Conservation (phyloP, 2,329 filamentous ascomycete species). For the Talaromyces albobiverticillius region DNA sequence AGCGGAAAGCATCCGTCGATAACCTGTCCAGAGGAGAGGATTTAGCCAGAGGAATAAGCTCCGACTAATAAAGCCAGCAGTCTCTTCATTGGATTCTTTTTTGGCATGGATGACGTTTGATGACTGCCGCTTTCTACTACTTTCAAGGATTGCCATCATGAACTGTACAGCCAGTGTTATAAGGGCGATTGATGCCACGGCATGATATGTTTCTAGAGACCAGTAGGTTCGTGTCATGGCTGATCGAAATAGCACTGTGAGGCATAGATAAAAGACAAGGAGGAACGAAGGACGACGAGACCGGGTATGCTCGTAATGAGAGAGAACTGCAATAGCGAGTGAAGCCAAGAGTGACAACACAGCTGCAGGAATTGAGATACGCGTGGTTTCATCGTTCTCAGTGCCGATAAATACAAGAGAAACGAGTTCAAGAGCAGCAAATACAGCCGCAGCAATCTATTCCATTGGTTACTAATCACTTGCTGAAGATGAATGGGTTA, state of each 20-base stretch:
- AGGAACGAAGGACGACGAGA: constrained; percentile 3
- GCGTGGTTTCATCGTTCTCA: background rate
- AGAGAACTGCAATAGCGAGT: background rate
- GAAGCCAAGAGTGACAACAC: constrained; percentile 1
- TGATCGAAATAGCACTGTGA: background rate
- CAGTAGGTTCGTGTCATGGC: constrained; percentile 1
- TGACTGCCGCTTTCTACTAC: background rate
- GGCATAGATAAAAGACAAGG: background rate
- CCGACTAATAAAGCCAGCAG: background rate
- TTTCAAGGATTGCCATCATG: constrained; percentile 1
- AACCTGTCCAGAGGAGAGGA: constrained; percentile 1
- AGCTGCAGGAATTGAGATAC: background rate
- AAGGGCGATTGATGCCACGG: background rate
- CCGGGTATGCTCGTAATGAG: constrained; percentile 4
- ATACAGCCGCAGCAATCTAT: background rate
- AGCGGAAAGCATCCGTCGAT: background rate
- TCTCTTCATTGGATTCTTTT: constrained; percentile 2
- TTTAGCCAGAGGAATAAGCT: background rate
- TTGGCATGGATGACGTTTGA: background rate
- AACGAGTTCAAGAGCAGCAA: background rate
- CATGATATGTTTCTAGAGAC: constrained; percentile 1
- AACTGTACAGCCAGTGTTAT: background rate
- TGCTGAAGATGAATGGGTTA: background rate
- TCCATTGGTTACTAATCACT: background rate
- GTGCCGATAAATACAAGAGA: constrained; percentile 1